A percentile compares a stretch with the other conserved stretches of the same genome.
Conservation (phyloP, 2,329 filamentous ascomycete genomes). For the Pseudocercospora fuligena region DNA sequence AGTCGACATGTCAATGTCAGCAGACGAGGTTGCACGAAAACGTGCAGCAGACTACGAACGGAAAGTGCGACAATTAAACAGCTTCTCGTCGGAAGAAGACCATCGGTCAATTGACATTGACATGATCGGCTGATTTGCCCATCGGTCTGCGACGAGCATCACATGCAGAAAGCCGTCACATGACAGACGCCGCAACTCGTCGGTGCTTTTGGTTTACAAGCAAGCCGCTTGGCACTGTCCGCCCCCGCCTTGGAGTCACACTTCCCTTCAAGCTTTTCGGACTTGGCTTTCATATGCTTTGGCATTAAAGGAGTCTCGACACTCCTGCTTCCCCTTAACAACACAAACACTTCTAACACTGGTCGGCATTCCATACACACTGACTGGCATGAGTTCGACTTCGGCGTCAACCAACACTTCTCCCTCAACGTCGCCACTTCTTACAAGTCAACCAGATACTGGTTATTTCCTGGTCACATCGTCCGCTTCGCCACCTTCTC, state of each 20-base stretch:
- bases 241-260: conserved; percentile 7
- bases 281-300: conserved; percentile 14
- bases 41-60: conserved; percentile 36
- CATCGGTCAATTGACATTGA: conserved; percentile 29
- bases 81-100: conserved; percentile 28
- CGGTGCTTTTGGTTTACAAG: not conserved
- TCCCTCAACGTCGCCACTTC: conserved; percentile 15
- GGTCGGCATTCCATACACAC: not conserved
- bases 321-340: not conserved
- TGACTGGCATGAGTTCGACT: conserved; percentile 10
- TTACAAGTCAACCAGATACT: conserved; percentile 7
- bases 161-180: not conserved
- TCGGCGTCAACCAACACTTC: conserved; percentile 12
- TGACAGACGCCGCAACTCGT: not conserved
- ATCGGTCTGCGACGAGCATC: conserved; percentile 7
- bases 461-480: conserved; percentile 1
- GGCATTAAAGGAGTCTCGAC: conserved; percentile 4
- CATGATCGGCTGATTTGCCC: conserved; percentile 33
- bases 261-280: conserved; percentile 8
- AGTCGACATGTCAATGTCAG: conserved; percentile 37
- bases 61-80: conserved; percentile 33
- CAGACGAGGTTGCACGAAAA: conserved; percentile 35
- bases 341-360: not conserved
- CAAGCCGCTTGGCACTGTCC: not conserved
- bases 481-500: not conserved